Percentiles rank a stretch among this genome's conserved stretches.
These are phyloP conservation scores for Moringa oleifera DNA, from an alignment of 345 rosid species.

Conservation along the genomic window DNA sequence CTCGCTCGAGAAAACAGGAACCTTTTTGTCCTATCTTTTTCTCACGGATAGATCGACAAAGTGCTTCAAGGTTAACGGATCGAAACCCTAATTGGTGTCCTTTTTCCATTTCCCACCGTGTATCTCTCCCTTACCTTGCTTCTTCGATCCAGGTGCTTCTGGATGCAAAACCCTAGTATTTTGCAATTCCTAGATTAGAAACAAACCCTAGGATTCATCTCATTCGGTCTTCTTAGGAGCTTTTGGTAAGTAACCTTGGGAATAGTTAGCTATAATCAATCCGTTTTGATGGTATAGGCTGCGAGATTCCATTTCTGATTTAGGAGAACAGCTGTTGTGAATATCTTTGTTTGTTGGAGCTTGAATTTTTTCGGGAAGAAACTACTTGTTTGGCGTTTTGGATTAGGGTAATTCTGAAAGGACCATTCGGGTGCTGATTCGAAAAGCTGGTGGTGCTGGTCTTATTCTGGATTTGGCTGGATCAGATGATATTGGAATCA, in stretches of 20 bases:
- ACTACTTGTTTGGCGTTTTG: constrained; percentile 1
- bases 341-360: constrained; percentile 7
- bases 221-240: not conserved
- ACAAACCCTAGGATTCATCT: constrained; percentile 23
- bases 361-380: constrained; percentile 1
- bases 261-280: constrained; percentile 4
- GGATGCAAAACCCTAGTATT: constrained; percentile 29
- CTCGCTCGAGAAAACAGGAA: not conserved
- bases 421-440: constrained; percentile 1
- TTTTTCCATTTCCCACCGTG: not conserved
- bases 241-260: not conserved
- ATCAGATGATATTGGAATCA: constrained; percentile 19
- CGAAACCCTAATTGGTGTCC: constrained; percentile 23
- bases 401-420: constrained; percentile 6
- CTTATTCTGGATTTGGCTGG: constrained; percentile 12
- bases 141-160: constrained; percentile 10
- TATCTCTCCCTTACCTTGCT: not conserved
- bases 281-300: constrained; percentile 17
- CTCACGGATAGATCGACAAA: constrained; percentile 26
- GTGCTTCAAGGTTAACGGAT: constrained; percentile 11
- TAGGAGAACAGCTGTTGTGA: constrained; percentile 1
- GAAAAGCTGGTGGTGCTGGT: not conserved
- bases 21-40: constrained; percentile 8
- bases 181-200: constrained; percentile 13
- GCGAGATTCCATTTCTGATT: not conserved